These are phyloP conservation scores for Fragilariopsis cylindrus DNA, from an alignment of 108 stramenopile species.

Conservation along the genomic window DNA sequence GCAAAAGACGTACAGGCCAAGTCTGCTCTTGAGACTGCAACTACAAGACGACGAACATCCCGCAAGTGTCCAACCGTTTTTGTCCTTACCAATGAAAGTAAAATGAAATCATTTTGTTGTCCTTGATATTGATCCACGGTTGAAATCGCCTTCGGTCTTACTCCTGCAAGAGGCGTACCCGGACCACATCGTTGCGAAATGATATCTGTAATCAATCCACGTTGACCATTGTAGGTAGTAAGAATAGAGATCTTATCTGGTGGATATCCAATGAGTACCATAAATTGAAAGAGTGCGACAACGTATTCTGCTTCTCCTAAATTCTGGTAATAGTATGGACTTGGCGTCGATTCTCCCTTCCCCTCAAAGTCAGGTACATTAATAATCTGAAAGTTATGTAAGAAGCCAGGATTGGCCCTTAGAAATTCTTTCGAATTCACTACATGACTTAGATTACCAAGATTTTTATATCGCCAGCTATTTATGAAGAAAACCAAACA, in stretches of 20 bases:
- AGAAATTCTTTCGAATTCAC: slow-evolving; percentile 47
- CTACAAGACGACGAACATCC: slow-evolving; percentile 96
- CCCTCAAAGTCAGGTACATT: slow-evolving; percentile 93
- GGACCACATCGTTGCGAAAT: slow-evolving; percentile 80
- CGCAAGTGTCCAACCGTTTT: slow-evolving; percentile 92
- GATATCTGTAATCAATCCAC: slow-evolving; percentile 88
- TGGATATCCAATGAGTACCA: slow-evolving; percentile 97
- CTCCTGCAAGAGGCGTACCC: slow-evolving; percentile 78
- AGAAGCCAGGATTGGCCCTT: slow-evolving; percentile 91
- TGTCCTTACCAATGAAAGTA: slow-evolving; percentile 94
- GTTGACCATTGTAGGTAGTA: slow-evolving; percentile 99
- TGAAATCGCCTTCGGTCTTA: slow-evolving; percentile 64
- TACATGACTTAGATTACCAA: slow-evolving; percentile 89
- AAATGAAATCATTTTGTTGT: slow-evolving; percentile 95
- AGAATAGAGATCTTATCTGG: slow-evolving; percentile 92
- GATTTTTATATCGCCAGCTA: slow-evolving; percentile 87
- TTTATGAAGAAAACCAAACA: slow-evolving; percentile 14
- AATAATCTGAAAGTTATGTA: slow-evolving; percentile 86
- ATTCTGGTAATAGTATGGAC: slow-evolving; percentile 95
- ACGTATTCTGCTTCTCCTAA: slow-evolving; percentile 98
- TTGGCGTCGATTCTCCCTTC: slow-evolving; percentile 85
- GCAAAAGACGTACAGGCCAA: slow-evolving; percentile 95
- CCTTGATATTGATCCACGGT: slow-evolving; percentile 99
- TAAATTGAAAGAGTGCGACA: slow-evolving; percentile 96
- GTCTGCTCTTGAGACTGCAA: slow-evolving; percentile 95